These are phyloP conservation scores for Tolypocladium ophioglossoides DNA, from an alignment of 2,329 filamentous ascomycete genomes.

Conservation along the genomic window DNA sequence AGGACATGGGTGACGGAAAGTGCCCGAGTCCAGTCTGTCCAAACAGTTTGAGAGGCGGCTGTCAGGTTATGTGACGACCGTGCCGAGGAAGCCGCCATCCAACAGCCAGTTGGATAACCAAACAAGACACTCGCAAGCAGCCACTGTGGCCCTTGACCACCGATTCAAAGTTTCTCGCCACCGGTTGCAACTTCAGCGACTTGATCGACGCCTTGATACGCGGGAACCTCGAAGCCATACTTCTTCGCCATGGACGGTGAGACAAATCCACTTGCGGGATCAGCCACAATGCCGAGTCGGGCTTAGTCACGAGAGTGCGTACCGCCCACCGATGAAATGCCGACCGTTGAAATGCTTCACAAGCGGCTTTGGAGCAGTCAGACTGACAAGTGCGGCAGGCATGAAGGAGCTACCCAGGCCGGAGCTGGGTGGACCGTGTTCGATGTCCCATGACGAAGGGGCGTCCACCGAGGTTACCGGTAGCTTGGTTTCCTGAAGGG, in stretches of 20 bases:
- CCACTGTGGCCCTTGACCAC: background rate
- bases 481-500: slow-evolving; percentile 60
- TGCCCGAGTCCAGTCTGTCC: slow-evolving; percentile 51
- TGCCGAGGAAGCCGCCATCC: background rate
- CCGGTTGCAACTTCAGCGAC: slow-evolving; percentile 60
- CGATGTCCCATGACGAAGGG: slow-evolving; percentile 91
- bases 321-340: slow-evolving; percentile 86
- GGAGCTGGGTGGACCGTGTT: slow-evolving; percentile 65
- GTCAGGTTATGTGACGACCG: slow-evolving; percentile 37
- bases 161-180: slow-evolving; percentile 40
- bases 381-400: slow-evolving; percentile 69
- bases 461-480: slow-evolving; percentile 86
- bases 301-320: slow-evolving; percentile 18
- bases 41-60: slow-evolving; percentile 46
- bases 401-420: slow-evolving; percentile 73
- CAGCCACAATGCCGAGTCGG: slow-evolving; percentile 4
- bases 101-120: background rate
- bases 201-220: slow-evolving; percentile 81
- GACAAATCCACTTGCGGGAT: slow-evolving; percentile 53
- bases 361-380: slow-evolving; percentile 89
- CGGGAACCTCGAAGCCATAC: slow-evolving; percentile 73
- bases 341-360: slow-evolving; percentile 74
- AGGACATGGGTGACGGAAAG: slow-evolving; percentile 40
- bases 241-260: slow-evolving; percentile 68
- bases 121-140: background rate